Evolutionary conservation across 2,329 filamentous ascomycete genomes (phyloP), one percentile per base, ranked within the genome.

Genomic region (Thielaviopsis ethacetica): DNA sequence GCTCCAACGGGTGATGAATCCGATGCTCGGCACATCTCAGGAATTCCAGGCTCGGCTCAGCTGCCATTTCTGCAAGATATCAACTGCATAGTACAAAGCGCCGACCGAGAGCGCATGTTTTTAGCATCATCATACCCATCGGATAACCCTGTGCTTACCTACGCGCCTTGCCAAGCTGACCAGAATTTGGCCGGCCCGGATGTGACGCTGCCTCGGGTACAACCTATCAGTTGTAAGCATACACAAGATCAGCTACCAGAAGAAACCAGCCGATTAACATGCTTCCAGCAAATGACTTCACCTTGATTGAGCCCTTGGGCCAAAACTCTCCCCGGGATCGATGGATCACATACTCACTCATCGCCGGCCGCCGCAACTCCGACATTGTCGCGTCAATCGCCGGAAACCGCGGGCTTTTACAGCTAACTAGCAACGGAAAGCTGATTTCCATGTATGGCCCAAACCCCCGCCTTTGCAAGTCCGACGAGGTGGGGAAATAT

Each of bases 341-440:
- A 38, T 57, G 59, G 59, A 27, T 47, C 24, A 56, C 56, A 13
- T 68, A 74, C 13, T 63, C 81, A 1, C 62, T 82, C 15, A 67
- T 78, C 34, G 75, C 77, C 0, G 81, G 79, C 41, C 75, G 75
- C 2, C 74, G 80, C 2, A 70, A 71, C n/a, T 70, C 75, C 0
- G 64, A 67, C 1, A 67, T 83, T 5, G 47, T 50, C 17, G 53
- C 47, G 5, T 62, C 59, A 24, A 56, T 61, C 44, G 59, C 49
- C 10, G 59, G 59, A 5, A 62, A 27, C 19, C 38, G 38, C 26
- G 61, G 61, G 13, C 30, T 62, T 6, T 19, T 58, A n/a, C 58
- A 57, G 51, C 30, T 60, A 15, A 52, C 49, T 12, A 49, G 19
- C 19, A 53, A 24, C 26, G 58, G 41, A n/a, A 24, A 47, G 17